Conservation (phyloP, 345 rosid species). For the Eucalyptus erythrocorys region DNA sequence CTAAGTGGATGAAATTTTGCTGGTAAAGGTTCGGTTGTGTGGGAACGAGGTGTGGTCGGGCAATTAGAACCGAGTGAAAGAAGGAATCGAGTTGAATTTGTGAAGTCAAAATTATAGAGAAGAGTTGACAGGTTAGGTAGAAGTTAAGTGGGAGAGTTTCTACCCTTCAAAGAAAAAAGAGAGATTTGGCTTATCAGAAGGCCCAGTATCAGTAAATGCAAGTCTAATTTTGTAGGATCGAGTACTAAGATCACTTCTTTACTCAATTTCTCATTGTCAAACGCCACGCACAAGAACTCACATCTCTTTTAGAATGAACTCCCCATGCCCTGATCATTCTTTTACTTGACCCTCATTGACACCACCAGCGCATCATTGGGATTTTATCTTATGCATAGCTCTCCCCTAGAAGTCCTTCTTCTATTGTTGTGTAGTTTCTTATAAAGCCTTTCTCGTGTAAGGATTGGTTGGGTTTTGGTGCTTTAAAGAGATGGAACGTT, state of each 20-base stretch:
- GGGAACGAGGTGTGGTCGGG: background rate
- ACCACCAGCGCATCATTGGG: too few relatives aligned
- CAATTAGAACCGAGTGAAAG: background rate
- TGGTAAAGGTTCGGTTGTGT: background rate
- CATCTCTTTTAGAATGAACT: background rate
- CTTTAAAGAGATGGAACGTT: background rate
- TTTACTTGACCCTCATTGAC: background rate
- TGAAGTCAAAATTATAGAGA: background rate
- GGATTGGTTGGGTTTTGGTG: background rate
- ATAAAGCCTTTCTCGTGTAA: background rate
- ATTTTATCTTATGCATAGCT: too few relatives aligned
- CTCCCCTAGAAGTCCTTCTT: background rate
- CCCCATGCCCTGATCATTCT: background rate
- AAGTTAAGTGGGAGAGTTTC: background rate
- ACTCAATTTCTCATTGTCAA: background rate
- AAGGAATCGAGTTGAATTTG: background rate
- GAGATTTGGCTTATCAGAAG: background rate
- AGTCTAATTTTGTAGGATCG: background rate
- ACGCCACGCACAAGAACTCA: background rate
- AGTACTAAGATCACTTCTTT: background rate
- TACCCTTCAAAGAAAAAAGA: background rate
- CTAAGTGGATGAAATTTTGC: background rate
- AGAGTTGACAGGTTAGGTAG: background rate
- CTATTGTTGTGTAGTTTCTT: background rate
- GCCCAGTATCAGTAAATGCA: background rate